These are phyloP conservation scores for Linnemannia schmuckeri DNA, from an alignment of 192 early-diverging fungal species.

Conservation along the genomic window DNA sequence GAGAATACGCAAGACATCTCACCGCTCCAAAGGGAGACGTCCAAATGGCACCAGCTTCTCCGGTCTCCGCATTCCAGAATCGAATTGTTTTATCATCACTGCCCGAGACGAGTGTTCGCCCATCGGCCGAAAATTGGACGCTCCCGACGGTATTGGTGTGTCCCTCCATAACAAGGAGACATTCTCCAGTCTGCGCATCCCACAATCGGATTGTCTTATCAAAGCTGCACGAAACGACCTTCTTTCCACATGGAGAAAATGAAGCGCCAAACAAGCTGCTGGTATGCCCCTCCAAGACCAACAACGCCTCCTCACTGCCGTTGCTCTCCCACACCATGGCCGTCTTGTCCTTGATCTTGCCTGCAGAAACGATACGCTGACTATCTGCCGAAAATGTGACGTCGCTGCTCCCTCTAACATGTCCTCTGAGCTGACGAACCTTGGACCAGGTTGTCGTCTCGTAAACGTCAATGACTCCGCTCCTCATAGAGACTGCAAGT, in stretches of 20 bases:
- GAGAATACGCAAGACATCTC: background rate
- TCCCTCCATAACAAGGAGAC: background rate
- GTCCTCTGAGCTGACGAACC: background rate
- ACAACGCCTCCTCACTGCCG: background rate
- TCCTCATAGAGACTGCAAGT: background rate
- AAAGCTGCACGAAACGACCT: background rate
- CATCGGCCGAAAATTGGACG: background rate
- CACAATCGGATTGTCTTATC: slow-evolving; percentile 2
- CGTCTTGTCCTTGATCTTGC: background rate
- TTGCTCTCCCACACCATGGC: background rate
- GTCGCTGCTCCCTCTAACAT: background rate
- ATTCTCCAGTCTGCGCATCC: background rate
- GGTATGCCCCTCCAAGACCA: background rate
- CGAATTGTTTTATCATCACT: slow-evolving; percentile 3
- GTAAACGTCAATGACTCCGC: background rate
- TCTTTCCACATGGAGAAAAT: background rate
- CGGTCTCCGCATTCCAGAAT: background rate
- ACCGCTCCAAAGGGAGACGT: no score
- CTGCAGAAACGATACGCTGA: background rate
- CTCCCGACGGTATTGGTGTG: background rate
- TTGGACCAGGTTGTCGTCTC: background rate
- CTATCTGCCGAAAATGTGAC: background rate
- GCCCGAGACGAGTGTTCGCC: background rate
- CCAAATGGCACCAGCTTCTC: background rate
- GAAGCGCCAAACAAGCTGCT: background rate